Percentiles rank a stretch among this genome's conserved stretches.
These are phyloP conservation scores for Cladosporium sp. DNA, from an alignment of 2,329 filamentous ascomycete species.

Conservation along the genomic window DNA sequence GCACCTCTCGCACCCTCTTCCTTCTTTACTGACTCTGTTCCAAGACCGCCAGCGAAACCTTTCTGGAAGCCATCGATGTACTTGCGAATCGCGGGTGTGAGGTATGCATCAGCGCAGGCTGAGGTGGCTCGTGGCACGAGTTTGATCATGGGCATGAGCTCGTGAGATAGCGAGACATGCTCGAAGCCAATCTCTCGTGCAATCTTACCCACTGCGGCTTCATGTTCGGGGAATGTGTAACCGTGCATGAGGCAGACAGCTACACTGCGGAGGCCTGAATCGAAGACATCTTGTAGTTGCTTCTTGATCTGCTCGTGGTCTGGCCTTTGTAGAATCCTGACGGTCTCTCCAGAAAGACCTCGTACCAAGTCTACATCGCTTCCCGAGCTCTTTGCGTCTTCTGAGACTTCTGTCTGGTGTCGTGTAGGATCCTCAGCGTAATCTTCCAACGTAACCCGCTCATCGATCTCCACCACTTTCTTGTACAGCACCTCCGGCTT, in stretches of 20 bases:
- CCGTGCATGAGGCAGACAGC: slow-evolving; percentile 91
- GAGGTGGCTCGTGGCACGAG: slow-evolving; percentile 73
- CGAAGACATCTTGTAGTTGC: slow-evolving; percentile 67
- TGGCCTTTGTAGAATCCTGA: slow-evolving; percentile 67
- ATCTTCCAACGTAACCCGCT: slow-evolving; percentile 87
- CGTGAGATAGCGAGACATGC: slow-evolving; percentile 78
- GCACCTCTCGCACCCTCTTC: slow-evolving; percentile 67
- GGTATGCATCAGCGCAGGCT: slow-evolving; percentile 76
- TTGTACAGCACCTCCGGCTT: slow-evolving; percentile 88
- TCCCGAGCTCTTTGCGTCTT: slow-evolving; percentile 38
- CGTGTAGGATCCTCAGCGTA: slow-evolving; percentile 84
- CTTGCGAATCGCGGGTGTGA: slow-evolving; percentile 76
- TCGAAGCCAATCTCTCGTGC: slow-evolving; percentile 79
- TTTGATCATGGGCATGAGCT: slow-evolving; percentile 88
- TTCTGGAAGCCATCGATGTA: slow-evolving; percentile 76
- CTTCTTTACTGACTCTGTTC: slow-evolving; percentile 70
- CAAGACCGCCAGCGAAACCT: slow-evolving; percentile 79
- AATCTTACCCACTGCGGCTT: slow-evolving; percentile 72
- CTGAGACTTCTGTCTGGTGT: slow-evolving; percentile 55
- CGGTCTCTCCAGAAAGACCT: slow-evolving; percentile 72
- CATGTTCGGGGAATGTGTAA: slow-evolving; percentile 87
- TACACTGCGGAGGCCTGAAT: slow-evolving; percentile 73
- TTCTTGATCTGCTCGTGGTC: slow-evolving; percentile 56
- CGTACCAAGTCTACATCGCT: slow-evolving; percentile 60
- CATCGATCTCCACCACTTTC: slow-evolving; percentile 82